Conservation (phyloP, 352 stramenopile species). For the Phytophthora fragariae region DNA sequence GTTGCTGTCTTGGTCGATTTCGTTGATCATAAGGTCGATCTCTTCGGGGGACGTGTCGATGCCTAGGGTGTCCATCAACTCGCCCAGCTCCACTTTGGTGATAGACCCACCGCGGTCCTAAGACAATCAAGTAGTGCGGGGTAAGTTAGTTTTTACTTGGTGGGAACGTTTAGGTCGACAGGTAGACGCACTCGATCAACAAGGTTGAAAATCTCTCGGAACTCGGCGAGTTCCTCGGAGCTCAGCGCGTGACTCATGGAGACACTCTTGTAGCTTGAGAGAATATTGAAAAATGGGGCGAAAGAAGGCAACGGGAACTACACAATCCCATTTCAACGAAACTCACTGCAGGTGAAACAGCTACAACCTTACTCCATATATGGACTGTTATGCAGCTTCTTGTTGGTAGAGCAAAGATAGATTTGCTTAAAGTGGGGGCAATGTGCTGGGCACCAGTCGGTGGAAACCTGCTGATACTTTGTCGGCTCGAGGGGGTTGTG, state of each 20-base stretch:
- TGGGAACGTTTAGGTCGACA: background rate
- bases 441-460: conserved; percentile 9
- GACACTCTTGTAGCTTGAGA: background rate
- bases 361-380: conserved; percentile 22
- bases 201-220: conserved; percentile 96
- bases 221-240: conserved; percentile 90
- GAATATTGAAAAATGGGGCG: conserved; percentile 6
- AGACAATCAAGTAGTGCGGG: background rate
- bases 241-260: conserved; percentile 73
- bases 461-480: conserved; percentile 1
- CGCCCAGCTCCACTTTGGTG: conserved; percentile 93
- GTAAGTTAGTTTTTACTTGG: background rate
- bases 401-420: too few relatives aligned
- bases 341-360: conserved; percentile 19
- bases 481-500: background rate
- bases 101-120: conserved; percentile 94
- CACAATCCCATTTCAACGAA: conserved; percentile 23
- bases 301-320: background rate
- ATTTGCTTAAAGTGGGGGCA: conserved; percentile 15
- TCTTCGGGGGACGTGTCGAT: conserved; percentile 94
- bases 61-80: conserved; percentile 94
- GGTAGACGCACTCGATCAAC: conserved; percentile 78
- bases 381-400: conserved; percentile 5
- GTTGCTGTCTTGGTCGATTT: conserved; percentile 96
- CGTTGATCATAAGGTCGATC: conserved; percentile 96